A percentile compares a stretch with the other conserved stretches of the same genome.
Evolutionary conservation across 1,284 basidiomycete species (phyloP).

Genomic region (Trametes versicolor): DNA sequence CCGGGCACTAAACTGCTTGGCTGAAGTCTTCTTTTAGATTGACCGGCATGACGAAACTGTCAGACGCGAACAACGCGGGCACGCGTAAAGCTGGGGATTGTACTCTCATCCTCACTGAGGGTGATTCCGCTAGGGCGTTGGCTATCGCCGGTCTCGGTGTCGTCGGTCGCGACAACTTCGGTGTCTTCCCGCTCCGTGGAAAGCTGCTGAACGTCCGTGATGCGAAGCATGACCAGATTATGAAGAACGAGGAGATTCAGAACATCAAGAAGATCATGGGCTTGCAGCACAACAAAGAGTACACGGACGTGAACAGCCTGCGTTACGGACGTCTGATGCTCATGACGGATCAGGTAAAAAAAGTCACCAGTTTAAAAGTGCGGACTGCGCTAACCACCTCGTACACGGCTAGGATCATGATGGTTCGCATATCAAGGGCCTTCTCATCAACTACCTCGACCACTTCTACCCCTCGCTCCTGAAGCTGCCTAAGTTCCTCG

Average conservation of each 20-base stretch:
- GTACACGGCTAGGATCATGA: constrained; percentile 88
- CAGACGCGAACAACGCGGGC: constrained; percentile 98
- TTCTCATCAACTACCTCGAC: constrained; percentile 98
- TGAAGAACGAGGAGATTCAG: constrained; percentile 98
- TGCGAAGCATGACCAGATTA: constrained; percentile 94
- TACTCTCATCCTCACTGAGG: constrained; percentile 98
- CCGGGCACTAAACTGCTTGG: constrained; percentile 8
- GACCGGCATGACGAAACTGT: constrained; percentile 92
- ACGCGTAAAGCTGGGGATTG: constrained; percentile 85
- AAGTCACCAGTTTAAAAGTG: neutral
- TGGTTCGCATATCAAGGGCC: constrained; percentile 99
- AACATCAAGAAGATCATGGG: constrained; percentile 99
- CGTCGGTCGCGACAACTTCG: constrained; percentile 96
- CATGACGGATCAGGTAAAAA: constrained; percentile 94
- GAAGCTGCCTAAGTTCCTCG: constrained; percentile 92
- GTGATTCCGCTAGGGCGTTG: constrained; percentile 98
- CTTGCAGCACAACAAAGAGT: constrained; percentile 93
- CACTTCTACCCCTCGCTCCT: constrained; percentile 97
- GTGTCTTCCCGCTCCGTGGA: constrained; percentile 97
- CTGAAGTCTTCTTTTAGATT: constrained; percentile 58
- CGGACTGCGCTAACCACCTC: constrained; percentile 10
- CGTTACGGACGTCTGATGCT: constrained; percentile 99
- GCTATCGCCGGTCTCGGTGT: constrained; percentile 95
- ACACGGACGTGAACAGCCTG: constrained; percentile 76
- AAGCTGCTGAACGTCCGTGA: constrained; percentile 99